Base-by-base conservation (phyloP, 768 basidiomycete genomes). In the Gloeophyllum trabeum region DNA sequence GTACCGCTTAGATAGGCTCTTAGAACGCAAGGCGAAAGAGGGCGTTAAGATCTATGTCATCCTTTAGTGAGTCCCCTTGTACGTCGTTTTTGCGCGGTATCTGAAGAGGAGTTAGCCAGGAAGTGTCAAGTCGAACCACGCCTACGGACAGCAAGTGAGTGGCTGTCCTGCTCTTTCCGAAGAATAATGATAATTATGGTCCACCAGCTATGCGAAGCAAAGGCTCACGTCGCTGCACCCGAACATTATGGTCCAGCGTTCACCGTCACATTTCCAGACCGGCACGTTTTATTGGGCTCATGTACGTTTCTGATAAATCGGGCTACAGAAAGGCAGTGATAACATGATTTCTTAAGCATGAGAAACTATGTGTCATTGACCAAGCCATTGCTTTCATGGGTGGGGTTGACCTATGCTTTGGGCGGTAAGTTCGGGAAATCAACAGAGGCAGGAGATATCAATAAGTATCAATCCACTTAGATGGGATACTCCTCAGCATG, bases 241-340 rank as follows among this genome's bases (percentile, higher is more conserved):
- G 3, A 97, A 98, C 60, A 85, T 99, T 42, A 80, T 92, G 77
- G 80, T 98, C 2, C 96, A 99, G 56, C 79, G 96, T 20, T 97
- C 94, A 4, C 96, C 96, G 0, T 94, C 90, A 2, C 96, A 99
- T 61, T 91, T 97, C 60, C 85, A 90, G 56, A 96, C 93, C 0
- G 93, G 93, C 10, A 98, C 92, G 2, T 91, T 94, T 58, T 93
- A 96, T 56, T 99, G 96, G 96, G 93, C 94, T 21, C 96, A 98
- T 63, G 92, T 94, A 54, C 51, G 81, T 62, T 10, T 3, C 6
- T 12, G 20, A 12, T 37, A 7, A 20, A 26, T 16, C 41, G 24
- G 28, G 30, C 10, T 2, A 35, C 36, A 18, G 18, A 30, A 46
- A 19, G 20, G 13, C 28, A 42, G 12, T 18, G n/a, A 36, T 44